Base-by-base conservation (phyloP, 1,284 basidiomycete genomes). In the Puccinia hordei region DNA sequence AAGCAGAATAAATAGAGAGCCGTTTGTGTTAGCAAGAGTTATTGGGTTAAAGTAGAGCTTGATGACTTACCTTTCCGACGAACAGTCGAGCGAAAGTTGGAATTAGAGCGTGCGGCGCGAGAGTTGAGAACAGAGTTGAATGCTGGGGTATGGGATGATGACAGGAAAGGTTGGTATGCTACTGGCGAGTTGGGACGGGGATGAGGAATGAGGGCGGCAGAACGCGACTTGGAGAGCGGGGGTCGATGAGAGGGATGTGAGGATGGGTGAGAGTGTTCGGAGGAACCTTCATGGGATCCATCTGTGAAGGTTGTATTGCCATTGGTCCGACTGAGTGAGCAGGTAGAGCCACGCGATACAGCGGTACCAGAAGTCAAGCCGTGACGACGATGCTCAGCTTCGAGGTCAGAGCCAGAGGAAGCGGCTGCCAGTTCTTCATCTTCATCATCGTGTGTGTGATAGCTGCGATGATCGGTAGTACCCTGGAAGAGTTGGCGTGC, bases 401-500 rank as follows among this genome's bases (percentile, higher is more conserved):
- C 71, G 5, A 73, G 22, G 22, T 73, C 71, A 1, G 71, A 73
- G 30, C 51, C 71, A 8, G 71, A 73, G 12, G 71, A 73, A 8
- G 53, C n/a, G 57, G 27, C 35, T 2, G 73, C 73, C 44, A 75
- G 61, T 65, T 75, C 61, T 35, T 75, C 73, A 22, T 75, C 57
- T 65, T 75, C 73, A 33, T 75, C 73, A 3, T 65, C 59, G 22
- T 51, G 71, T n/a, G 49, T 24, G 13, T 13, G 2, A 44, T 73
- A 73, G 41, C 57, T 44, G 17, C 33, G 41, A 51, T n/a, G n/a
- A n/a, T n/a, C n/a, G n/a, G 46, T 24, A 46, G 61, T 66, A 55
- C 63, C 74, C 22, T n/a, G 61, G 49, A 76, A 76, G 44, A 76
- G 61, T 68, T 76, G 74, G 33, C 63, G 74, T n/a, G 74, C 74